A percentile compares a stretch with the other conserved stretches of the same genome.
These are phyloP conservation scores for Cutaneotrichosporon cavernicola DNA, from an alignment of 1,284 basidiomycete genomes.

Conservation along the genomic window DNA sequence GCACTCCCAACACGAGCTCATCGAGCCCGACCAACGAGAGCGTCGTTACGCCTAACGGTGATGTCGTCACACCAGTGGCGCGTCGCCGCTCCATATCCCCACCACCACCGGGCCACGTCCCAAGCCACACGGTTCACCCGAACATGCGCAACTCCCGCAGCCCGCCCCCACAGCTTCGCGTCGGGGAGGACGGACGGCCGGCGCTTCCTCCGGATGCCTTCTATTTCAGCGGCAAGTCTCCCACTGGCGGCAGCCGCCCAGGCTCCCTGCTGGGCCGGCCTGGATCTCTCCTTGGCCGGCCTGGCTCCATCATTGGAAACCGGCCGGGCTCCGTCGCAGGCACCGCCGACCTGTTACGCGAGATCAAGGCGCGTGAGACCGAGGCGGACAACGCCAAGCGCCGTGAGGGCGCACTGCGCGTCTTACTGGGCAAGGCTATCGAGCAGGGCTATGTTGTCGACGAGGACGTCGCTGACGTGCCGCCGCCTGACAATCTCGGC, in stretches of 20 bases:
- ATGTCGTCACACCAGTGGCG: conserved; percentile 26
- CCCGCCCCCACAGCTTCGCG: conserved; percentile 42
- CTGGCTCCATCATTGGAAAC: conserved; percentile 39
- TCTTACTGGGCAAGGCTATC: conserved; percentile 72
- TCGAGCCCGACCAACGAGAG: conserved; percentile 19
- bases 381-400: conserved; percentile 76
- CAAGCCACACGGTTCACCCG: conserved; percentile 29
- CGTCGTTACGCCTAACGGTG: conserved; percentile 28
- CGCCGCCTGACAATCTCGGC: conserved; percentile 10
- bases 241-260: conserved; percentile 48
- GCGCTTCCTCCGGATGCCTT: conserved; percentile 60
- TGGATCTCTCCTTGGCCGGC: conserved; percentile 19
- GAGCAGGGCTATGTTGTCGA: conserved; percentile 77
- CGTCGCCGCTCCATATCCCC: conserved; percentile 24
- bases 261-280: conserved; percentile 21
- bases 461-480: conserved; percentile 51
- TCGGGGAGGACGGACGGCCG: conserved; percentile 36
- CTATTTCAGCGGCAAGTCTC: conserved; percentile 61
- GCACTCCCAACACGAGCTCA: conserved; percentile 14
- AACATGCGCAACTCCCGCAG: conserved; percentile 34
- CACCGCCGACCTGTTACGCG: conserved; percentile 69
- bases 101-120: conserved; percentile 4
- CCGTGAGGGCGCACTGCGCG: conserved; percentile 82
- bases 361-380: conserved; percentile 73
- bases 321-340: conserved; percentile 56